Evolutionary conservation across 345 rosid species (phyloP).

Genomic region (Nasturtium officinale): DNA sequence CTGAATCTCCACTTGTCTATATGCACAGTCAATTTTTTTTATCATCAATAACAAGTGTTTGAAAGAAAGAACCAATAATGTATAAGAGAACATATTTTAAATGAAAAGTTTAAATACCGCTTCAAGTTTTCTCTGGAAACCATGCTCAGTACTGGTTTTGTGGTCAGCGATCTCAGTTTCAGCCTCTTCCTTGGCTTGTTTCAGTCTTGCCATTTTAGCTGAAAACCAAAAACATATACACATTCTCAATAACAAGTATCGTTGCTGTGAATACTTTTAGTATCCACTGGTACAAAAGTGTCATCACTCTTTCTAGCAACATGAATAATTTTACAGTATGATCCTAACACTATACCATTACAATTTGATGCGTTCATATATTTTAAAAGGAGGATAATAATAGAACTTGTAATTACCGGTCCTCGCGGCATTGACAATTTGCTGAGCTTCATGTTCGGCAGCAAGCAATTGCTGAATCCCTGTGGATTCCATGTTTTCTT

Average conservation of each 20-base stretch:
- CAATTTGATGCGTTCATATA: neutral
- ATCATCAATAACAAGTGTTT: slow-evolving; percentile 21
- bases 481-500: slow-evolving; percentile 57
- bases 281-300: neutral
- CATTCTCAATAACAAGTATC: slow-evolving; percentile 14
- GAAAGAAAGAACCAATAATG: neutral
- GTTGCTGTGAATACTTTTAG: neutral
- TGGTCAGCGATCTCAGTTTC: slow-evolving; percentile 69
- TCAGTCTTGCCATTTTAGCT: slow-evolving; percentile 82
- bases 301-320: too few species aligned
- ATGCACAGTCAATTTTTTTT: neutral
- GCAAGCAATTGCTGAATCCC: slow-evolving; percentile 90
- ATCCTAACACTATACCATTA: neutral
- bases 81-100: neutral
- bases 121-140: slow-evolving; percentile 69
- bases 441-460: slow-evolving; percentile 91
- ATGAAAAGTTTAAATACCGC: slow-evolving; percentile 43
- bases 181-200: slow-evolving; percentile 89
- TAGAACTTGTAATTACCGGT: slow-evolving; percentile 43
- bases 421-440: slow-evolving; percentile 71
- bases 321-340: neutral
- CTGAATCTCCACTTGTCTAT: slow-evolving; percentile 89
- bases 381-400: neutral
- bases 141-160: slow-evolving; percentile 67
- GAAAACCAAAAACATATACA: slow-evolving; percentile 9